These are phyloP conservation scores for Penicillium sp. DNA, from an alignment of 2,329 filamentous ascomycete species.

Conservation along the genomic window DNA sequence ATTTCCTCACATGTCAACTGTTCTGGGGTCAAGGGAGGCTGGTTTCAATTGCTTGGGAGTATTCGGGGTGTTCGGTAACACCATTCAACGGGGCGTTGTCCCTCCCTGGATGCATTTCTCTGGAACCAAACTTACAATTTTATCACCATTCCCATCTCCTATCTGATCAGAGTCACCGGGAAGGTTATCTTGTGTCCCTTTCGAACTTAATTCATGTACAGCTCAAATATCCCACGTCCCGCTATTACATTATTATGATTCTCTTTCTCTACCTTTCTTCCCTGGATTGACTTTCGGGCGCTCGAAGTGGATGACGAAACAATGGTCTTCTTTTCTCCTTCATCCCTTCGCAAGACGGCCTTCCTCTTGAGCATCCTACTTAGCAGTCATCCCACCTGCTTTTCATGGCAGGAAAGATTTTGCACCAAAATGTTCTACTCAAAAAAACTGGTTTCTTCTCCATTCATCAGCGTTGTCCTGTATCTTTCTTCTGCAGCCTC, in stretches of 20 bases:
- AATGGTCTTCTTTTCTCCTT: conserved; percentile 20
- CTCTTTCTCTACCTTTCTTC: not conserved
- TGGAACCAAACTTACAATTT: conserved; percentile 16
- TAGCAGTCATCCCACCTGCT: not conserved
- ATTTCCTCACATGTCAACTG: conserved; percentile 10
- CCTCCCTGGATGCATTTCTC: conserved; percentile 29
- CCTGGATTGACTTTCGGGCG: conserved; percentile 20
- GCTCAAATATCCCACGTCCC: conserved; percentile 26
- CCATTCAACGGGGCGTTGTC: conserved; percentile 39
- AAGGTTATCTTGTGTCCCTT: conserved; percentile 20
- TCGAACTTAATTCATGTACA: conserved; percentile 41
- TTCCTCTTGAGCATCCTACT: not conserved
- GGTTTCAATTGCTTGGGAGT: conserved; percentile 20
- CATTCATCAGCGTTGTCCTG: conserved; percentile 24
- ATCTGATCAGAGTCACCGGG: conserved; percentile 10
- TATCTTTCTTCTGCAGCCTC: conserved; percentile 13
- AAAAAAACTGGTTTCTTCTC: conserved; percentile 24
- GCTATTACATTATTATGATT: not conserved
- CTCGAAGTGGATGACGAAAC: conserved; percentile 23
- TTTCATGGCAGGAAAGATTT: not conserved
- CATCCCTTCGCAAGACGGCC: conserved; percentile 11
- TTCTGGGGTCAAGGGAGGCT: not conserved
- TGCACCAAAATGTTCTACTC: conserved; percentile 17
- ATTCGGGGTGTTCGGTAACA: conserved; percentile 24
- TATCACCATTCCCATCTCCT: conserved; percentile 1